Evolutionary conservation across 1,139 yeast genomes (phyloP).

Genomic region (Geotrichum bryndzae): DNA sequence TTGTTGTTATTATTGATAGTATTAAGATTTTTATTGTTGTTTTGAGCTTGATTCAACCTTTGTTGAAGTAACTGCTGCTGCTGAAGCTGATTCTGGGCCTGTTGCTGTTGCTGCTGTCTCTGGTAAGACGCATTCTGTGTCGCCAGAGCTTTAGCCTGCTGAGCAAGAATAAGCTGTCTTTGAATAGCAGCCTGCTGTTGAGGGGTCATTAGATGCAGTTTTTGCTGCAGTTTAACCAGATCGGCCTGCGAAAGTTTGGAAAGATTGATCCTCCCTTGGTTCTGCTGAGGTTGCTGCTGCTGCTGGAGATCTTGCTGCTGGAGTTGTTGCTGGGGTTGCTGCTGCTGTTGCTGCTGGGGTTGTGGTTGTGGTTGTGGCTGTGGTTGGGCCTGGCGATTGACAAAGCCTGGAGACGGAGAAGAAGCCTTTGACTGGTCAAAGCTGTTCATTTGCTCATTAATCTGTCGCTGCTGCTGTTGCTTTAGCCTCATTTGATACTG

Average conservation of each 20-base stretch:
- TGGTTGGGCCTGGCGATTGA: background rate
- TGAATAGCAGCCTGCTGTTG: conserved; percentile 15
- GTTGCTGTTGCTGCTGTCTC: conserved; percentile 4
- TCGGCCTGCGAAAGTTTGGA: conserved; percentile 12
- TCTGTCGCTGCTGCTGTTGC: conserved; percentile 13
- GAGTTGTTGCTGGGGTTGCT: conserved; percentile 10
- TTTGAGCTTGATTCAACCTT: background rate
- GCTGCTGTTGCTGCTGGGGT: conserved; percentile 12
- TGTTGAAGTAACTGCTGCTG: conserved; percentile 4
- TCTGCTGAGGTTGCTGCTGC: conserved; percentile 9
- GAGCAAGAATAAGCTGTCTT: conserved; percentile 9
- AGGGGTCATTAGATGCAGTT: conserved; percentile 10
- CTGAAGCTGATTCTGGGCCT: conserved; percentile 6
- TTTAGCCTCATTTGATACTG: conserved; percentile 10
- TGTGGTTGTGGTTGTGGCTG: background rate
- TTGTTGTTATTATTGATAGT: background rate
- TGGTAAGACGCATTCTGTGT: background rate
- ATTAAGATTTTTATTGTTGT: background rate
- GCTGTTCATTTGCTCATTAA: conserved; percentile 5
- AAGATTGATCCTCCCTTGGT: conserved; percentile 5
- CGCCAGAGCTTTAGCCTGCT: conserved; percentile 5
- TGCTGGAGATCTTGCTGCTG: conserved; percentile 12
- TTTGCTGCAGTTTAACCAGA: conserved; percentile 9
- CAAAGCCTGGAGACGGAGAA: background rate
- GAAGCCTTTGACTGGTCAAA: background rate